Base-by-base conservation (phyloP, 2,329 filamentous ascomycete species). In the Lojkania enalia region DNA sequence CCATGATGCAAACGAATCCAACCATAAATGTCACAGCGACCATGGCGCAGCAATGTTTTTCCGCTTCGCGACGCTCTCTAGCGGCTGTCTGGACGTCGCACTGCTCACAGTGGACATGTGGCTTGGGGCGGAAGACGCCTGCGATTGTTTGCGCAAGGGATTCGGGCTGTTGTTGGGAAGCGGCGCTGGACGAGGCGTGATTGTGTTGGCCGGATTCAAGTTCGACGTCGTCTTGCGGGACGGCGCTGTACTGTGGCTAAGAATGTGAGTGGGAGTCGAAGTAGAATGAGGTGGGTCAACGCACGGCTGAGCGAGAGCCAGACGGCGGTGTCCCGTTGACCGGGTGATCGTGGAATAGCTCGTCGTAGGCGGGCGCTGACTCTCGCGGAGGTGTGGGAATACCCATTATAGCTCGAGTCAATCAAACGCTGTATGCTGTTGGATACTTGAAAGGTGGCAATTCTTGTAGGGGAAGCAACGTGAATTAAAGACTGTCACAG, bases 341-440 rank as follows among this genome's bases (percentile, higher is more conserved):
- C 2, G 61, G 59, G 32, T 60, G 60, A 23, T 57, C 47, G 25
- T 47, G 47, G 32, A 61, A 47, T 14, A 62, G 49, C 40, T 63
- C 61, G 29, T 66, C 57, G 39, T 66, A 63, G 11, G 61, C 51
- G 1, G 61, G 61, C 5, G 60, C 61, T 7, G 59, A 51, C 4
- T 59, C 58, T 36, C 51, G 40, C n/a, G 49, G 39, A 3, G 48
- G 46, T 4, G 48, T 50, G 3, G 54, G 55, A 23, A 45, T 35
- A 35, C 53, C 58, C 60, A 64, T 64, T 27, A 38, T 51, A 4
- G 18, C n/a, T 16, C 14, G 11, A 33, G 11, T 27, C n/a, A n/a
- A 7, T 7, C 7, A n/a, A n/a, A 27, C 7, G n/a, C n/a, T 27
- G 23, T 7, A n/a, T 27, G 23, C 23, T 27, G 23, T 27, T n/a